A percentile compares a stretch with the other conserved stretches of the same genome.
These are phyloP conservation scores for Aspergillus puulaauensis DNA, from an alignment of 2,329 filamentous ascomycete genomes.

Conservation along the genomic window DNA sequence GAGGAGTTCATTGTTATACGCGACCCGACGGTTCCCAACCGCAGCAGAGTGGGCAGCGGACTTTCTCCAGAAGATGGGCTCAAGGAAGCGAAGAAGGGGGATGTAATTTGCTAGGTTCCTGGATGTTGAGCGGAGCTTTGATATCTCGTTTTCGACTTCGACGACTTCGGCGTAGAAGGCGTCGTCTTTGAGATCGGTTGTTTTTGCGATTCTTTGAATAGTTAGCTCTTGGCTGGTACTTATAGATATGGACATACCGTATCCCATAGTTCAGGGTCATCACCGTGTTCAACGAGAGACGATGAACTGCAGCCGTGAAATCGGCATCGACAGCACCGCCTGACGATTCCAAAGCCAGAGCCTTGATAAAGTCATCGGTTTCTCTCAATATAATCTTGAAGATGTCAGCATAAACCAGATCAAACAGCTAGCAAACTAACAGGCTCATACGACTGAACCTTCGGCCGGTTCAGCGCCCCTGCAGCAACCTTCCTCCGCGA, in stretches of 20 bases:
- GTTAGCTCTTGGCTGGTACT: background rate
- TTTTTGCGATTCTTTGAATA: background rate
- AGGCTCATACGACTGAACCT: background rate
- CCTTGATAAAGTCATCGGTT: background rate
- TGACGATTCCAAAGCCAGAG: background rate
- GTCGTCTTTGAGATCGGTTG: background rate
- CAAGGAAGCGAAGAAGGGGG: background rate
- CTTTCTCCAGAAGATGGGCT: background rate
- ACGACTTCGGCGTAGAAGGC: constrained; percentile 1
- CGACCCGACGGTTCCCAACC: background rate
- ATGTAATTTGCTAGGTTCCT: constrained; percentile 6
- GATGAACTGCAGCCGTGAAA: background rate
- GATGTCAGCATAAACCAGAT: background rate
- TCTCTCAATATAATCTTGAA: background rate
- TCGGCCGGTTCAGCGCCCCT: constrained; percentile 1
- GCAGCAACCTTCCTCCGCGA: background rate
- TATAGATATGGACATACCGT: background rate
- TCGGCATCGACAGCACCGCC: background rate
- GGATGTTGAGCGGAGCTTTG: background rate
- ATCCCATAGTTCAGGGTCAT: background rate
- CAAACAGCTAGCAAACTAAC: background rate
- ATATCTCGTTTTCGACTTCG: constrained; percentile 2
- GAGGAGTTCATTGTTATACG: background rate
- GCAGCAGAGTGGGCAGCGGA: background rate
- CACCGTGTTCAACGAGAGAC: background rate